phyloP scores from a whole-genome alignment of 768 basidiomycete species.

The Exsudoporus frostii region DNA sequence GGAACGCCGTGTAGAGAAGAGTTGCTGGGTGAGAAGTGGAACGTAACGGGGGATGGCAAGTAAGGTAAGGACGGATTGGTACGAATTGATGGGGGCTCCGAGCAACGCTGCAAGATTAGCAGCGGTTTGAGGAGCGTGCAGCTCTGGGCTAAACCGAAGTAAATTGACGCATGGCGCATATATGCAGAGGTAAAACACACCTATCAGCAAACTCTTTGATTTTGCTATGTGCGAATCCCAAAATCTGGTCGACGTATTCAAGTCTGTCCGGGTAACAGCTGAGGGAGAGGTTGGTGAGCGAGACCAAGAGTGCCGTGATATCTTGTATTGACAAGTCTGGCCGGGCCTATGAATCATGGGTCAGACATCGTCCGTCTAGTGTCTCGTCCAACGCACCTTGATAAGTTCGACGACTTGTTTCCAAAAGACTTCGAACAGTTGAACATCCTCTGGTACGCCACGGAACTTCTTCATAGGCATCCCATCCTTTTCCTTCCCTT shows the following conservation, averaged over 20 bases:
- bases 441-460: constrained; percentile 93
- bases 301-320: constrained; percentile 93
- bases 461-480: constrained; percentile 76
- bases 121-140: constrained; percentile 84
- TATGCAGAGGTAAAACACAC: constrained; percentile 35
- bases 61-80: constrained; percentile 94
- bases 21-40: constrained; percentile 77
- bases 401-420: constrained; percentile 96
- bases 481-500: constrained; percentile 55
- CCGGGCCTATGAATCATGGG: constrained; percentile 62
- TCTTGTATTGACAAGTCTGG: constrained; percentile 98
- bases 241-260: constrained; percentile 95
- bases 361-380: neutral
- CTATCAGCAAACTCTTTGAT: constrained; percentile 80
- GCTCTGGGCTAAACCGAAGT: constrained; percentile 60
- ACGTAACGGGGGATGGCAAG: constrained; percentile 91
- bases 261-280: constrained; percentile 97
- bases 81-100: constrained; percentile 92
- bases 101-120: constrained; percentile 89
- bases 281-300: constrained; percentile 89
- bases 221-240: constrained; percentile 85
- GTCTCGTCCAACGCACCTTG: constrained; percentile 56
- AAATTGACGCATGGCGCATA: neutral
- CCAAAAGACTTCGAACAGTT: constrained; percentile 98
- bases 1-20: constrained; percentile 85